phyloP scores from a whole-genome alignment of 768 basidiomycete species.

The Tricholoma flavovirens region DNA sequence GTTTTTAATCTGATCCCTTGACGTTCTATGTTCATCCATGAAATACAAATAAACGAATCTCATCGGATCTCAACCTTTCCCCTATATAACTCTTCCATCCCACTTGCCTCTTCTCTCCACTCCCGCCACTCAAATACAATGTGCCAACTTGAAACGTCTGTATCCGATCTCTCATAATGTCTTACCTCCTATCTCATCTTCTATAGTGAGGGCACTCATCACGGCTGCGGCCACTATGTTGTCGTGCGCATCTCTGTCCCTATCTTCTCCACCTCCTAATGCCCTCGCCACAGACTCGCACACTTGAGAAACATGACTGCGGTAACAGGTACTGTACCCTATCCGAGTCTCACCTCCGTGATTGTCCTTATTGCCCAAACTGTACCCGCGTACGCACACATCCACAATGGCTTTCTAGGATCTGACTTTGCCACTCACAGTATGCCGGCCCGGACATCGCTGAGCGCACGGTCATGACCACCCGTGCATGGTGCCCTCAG shows the following conservation, averaged over 20 bases:
- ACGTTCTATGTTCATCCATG: background rate
- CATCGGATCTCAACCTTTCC: background rate
- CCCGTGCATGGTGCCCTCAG: conserved; percentile 47
- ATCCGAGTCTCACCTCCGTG: conserved; percentile 24
- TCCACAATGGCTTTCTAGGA: conserved; percentile 4
- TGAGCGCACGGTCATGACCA: conserved; percentile 51
- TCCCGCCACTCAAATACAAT: conserved; percentile 31
- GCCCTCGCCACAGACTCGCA: conserved; percentile 37
- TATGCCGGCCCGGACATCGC: conserved; percentile 66
- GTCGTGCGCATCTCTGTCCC: conserved; percentile 38
- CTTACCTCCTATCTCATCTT: conserved; percentile 19
- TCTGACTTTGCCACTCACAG: conserved; percentile 28
- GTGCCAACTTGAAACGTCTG: conserved; percentile 56
- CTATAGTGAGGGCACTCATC: conserved; percentile 64
- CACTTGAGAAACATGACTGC: conserved; percentile 53
- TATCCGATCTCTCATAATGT: conserved; percentile 14
- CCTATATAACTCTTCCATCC: background rate
- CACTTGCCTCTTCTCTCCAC: conserved; percentile 1
- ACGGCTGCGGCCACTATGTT: conserved; percentile 78
- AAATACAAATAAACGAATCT: conserved; percentile 2
- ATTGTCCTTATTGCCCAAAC: conserved; percentile 34
- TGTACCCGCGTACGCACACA: conserved; percentile 38
- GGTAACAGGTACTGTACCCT: conserved; percentile 35
- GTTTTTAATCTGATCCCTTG: background rate
- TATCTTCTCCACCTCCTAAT: conserved; percentile 3